Base-by-base conservation (phyloP, 1,284 basidiomycete species). In the Naganishia liquefaciens region DNA sequence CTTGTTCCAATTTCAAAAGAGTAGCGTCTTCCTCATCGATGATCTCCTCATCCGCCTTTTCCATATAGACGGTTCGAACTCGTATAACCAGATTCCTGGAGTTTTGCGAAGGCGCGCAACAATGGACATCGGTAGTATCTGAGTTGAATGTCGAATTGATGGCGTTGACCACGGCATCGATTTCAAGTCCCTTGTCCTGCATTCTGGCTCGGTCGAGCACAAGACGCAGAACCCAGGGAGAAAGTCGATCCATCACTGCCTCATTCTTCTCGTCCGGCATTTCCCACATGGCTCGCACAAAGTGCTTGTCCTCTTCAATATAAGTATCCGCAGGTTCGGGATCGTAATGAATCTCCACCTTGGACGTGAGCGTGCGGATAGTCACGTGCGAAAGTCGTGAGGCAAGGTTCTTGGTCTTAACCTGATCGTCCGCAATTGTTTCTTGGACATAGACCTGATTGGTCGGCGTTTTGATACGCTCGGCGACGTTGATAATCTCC, bases 271-370 rank as follows among this genome's bases (percentile, higher is more conserved):
- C 93, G 74, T 99, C 96, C 10, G 95, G 95, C 78, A 99, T 98
- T 64, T 94, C 94, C 77, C 99, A 99, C 90, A 98, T 98, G 0
- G 94, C 93, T 73, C 98, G 93, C 62, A 99, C 95, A 75, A 99
- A 99, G 61, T 95, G 87, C 54, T 86, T 82, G 79, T 99, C 96
- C 74, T 98, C 95, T 71, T 96, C 93, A 76, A 99, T 97, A 74
- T 94, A 88, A 11, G 96, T 99, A 0, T 89, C 86, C 21, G 85
- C 87, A 27, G 93, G 90, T 73, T 97, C 88, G 0, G 96, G 96
- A 76, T 99, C 96, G 76, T 98, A 99, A 86, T 93, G 95, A 71
- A 99, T 98, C 78, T 99, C 94, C 28, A 97, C 93, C 1, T 92
- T 91, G 4, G 92, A 88, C 0, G 95, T 99, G 70, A 99, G 88